Percentiles rank a stretch among this genome's conserved stretches.
phyloP scores from a whole-genome alignment of 1,139 yeast genomes.

The Yamadazyma triangularis region DNA sequence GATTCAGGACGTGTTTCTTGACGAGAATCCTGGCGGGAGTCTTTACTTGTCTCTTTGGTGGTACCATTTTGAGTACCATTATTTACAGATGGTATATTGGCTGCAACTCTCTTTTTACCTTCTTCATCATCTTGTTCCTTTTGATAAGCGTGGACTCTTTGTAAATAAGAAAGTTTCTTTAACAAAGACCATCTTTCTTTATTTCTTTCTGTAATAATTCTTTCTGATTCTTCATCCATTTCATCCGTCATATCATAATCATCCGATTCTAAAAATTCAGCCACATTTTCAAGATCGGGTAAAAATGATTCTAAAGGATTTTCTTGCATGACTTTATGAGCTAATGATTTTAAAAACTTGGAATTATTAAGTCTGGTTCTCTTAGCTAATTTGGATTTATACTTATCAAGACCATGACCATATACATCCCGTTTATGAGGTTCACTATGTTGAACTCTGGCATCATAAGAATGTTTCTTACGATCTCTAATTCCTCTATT shows the following conservation, averaged over 20 bases:
- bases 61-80: constrained; percentile 2
- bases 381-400: constrained; percentile 40
- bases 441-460: constrained; percentile 66
- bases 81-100: constrained; percentile 24
- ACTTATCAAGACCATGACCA: constrained; percentile 70
- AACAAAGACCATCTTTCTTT: constrained; percentile 64
- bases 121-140: constrained; percentile 30
- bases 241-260: constrained; percentile 32
- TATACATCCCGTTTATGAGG: constrained; percentile 67
- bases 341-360: constrained; percentile 51
- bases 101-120: constrained; percentile 25
- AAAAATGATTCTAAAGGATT: constrained; percentile 40
- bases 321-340: constrained; percentile 41
- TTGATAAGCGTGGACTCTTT: constrained; percentile 50
- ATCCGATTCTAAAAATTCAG: constrained; percentile 49
- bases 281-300: constrained; percentile 55
- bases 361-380: constrained; percentile 52
- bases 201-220: constrained; percentile 40
- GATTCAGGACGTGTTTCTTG: background rate
- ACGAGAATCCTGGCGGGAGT: background rate
- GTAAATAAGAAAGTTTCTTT: constrained; percentile 65
- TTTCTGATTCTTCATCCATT: constrained; percentile 40
- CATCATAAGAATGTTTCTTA: constrained; percentile 75
- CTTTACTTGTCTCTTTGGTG: background rate
- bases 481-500: constrained; percentile 81